These are phyloP conservation scores for Blastocrithidia nonstop DNA, from an alignment of 208 protist species.

Conservation along the genomic window DNA sequence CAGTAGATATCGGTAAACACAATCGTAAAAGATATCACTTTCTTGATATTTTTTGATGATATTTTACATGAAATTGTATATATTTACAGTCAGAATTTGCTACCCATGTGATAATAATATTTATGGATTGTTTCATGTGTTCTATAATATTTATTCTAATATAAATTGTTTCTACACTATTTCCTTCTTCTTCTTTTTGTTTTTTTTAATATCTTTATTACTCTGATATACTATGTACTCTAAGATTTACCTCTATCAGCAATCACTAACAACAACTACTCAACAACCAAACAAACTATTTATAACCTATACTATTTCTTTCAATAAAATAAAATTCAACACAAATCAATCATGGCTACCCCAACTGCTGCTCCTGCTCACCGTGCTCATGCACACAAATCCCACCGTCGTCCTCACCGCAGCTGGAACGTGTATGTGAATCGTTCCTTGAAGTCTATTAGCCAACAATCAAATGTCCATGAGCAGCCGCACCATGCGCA, in stretches of 20 bases:
- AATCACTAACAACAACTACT: neutral
- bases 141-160: too few relatives aligned
- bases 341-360: conserved; percentile 1
- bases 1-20: too few relatives aligned
- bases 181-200: too few relatives aligned
- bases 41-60: too few relatives aligned
- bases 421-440: conserved; percentile 79
- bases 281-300: neutral
- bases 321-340: neutral
- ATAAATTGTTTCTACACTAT: too few relatives aligned
- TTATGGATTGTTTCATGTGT: too few relatives aligned
- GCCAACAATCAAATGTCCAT: conserved; percentile 87
- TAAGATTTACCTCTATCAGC: neutral
- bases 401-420: conserved; percentile 48
- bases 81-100: too few relatives aligned
- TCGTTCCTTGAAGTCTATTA: conserved; percentile 92
- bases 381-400: conserved; percentile 11
- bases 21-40: too few relatives aligned
- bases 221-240: neutral
- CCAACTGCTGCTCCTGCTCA: conserved; percentile 12
- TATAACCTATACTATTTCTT: neutral
- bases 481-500: conserved; percentile 89
- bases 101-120: too few relatives aligned
- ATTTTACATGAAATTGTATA: too few relatives aligned
- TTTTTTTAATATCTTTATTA: conserved; percentile 1